A percentile compares a stretch with the other conserved stretches of the same genome.
phyloP scores from a whole-genome alignment of 2,329 filamentous ascomycete genomes.

The Aspergillus ochraceoroseus region DNA sequence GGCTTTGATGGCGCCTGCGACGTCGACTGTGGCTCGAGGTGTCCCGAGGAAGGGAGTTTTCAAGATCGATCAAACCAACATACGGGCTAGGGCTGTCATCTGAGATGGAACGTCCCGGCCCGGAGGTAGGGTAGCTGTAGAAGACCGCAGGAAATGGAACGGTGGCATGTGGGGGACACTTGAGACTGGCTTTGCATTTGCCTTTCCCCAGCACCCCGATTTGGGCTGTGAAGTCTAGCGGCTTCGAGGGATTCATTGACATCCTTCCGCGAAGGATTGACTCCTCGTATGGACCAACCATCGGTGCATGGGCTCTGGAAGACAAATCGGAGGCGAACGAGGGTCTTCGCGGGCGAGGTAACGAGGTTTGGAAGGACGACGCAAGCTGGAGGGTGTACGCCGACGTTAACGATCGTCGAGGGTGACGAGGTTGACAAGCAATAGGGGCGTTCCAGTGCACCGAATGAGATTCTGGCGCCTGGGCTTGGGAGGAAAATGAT shows the following conservation, averaged over 20 bases:
- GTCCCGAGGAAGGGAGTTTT: conserved; percentile 64
- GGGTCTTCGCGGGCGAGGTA: conserved; percentile 53
- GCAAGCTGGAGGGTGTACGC: conserved; percentile 48
- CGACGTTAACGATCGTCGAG: conserved; percentile 67
- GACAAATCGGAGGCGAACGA: conserved; percentile 71
- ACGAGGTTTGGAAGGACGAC: conserved; percentile 42
- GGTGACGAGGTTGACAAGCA: conserved; percentile 73
- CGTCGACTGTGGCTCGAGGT: conserved; percentile 37
- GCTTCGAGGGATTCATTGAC: conserved; percentile 92
- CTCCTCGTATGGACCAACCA: conserved; percentile 98
- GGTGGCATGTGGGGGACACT: conserved; percentile 84
- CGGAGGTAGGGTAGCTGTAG: conserved; percentile 77
- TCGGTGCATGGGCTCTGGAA: conserved; percentile 79
- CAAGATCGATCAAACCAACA: conserved; percentile 85
- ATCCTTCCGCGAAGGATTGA: conserved; percentile 91
- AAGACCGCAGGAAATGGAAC: conserved; percentile 92
- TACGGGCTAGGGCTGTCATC: conserved; percentile 93
- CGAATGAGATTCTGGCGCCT: conserved; percentile 42
- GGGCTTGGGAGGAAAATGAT: conserved; percentile 36
- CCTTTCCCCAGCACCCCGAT: conserved; percentile 89
- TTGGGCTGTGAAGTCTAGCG: conserved; percentile 86
- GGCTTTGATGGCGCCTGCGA: conserved; percentile 39
- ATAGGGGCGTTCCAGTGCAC: conserved; percentile 57
- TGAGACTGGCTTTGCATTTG: conserved; percentile 77
- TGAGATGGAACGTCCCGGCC: conserved; percentile 57